A percentile compares a stretch with the other conserved stretches of the same genome.
Conservation (phyloP, 1,284 basidiomycete genomes). For the Moesziomyces parantarcticus region DNA sequence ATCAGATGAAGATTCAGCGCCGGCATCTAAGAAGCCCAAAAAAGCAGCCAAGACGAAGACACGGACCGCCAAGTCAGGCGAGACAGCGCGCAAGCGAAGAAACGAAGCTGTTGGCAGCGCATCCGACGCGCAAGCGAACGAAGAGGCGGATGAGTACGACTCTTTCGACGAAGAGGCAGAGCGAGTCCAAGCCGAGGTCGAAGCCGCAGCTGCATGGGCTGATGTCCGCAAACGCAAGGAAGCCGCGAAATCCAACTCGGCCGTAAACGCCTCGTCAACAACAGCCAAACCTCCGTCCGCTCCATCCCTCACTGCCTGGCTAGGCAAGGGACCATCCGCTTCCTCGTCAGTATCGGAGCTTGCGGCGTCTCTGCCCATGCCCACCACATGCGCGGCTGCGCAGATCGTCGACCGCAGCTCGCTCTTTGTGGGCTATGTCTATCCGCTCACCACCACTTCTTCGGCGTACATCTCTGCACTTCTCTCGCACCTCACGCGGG, state of each 20-base stretch:
- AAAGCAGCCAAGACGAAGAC: constrained; percentile 6
- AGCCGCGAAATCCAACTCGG: not conserved
- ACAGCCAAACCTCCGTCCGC: not conserved
- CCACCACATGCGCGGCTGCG: constrained; percentile 48
- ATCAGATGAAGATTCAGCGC: not conserved
- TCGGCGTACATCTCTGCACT: constrained; percentile 39
- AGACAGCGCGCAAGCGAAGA: constrained; percentile 10
- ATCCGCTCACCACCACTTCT: constrained; percentile 48
- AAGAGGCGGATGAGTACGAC: constrained; percentile 12
- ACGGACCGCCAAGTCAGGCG: not conserved
- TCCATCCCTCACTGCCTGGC: constrained; percentile 49
- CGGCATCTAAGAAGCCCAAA: constrained; percentile 12
- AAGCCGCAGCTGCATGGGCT: constrained; percentile 41
- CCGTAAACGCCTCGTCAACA: constrained; percentile 1
- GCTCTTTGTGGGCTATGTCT: constrained; percentile 65
- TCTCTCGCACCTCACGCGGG: constrained; percentile 57
- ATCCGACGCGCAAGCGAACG: constrained; percentile 4
- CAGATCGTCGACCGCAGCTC: constrained; percentile 62
- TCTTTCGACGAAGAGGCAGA: constrained; percentile 38
- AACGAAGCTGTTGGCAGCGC: constrained; percentile 3
- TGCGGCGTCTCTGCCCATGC: constrained; percentile 45
- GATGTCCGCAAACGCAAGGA: constrained; percentile 36
- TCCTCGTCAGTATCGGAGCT: constrained; percentile 40
- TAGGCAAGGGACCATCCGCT: constrained; percentile 45
- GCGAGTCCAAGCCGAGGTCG: constrained; percentile 34